phyloP scores from a whole-genome alignment of 1,139 yeast species.

The Hyphopichia fennica region DNA sequence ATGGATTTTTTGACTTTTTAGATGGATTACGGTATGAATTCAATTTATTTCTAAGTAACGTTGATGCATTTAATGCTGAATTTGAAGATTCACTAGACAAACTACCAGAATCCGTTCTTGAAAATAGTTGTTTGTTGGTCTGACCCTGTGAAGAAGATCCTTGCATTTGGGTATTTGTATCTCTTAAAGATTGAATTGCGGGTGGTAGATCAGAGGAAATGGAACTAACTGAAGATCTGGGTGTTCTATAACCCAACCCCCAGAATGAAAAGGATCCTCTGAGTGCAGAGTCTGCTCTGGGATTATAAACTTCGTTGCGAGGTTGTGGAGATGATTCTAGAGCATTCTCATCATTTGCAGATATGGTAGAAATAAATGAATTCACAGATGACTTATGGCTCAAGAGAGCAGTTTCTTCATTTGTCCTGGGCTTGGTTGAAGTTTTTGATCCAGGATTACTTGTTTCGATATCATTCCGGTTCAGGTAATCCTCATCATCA shows the following conservation, averaged over 20 bases:
- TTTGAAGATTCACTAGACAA: not conserved
- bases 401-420: slow-evolving; percentile 1
- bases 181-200: slow-evolving; percentile 12
- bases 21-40: not conserved
- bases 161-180: slow-evolving; percentile 5
- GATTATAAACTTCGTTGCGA: not conserved
- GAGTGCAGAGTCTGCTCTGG: slow-evolving; percentile 13
- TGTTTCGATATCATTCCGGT: slow-evolving; percentile 6
- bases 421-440: not conserved
- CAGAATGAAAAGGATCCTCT: slow-evolving; percentile 41
- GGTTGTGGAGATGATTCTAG: not conserved
- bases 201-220: slow-evolving; percentile 14
- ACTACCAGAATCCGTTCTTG: not conserved
- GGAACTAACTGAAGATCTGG: slow-evolving; percentile 18
- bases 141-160: slow-evolving; percentile 1
- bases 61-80: not conserved
- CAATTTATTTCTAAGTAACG: not conserved
- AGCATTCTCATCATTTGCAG: slow-evolving; percentile 1
- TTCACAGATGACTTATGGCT: slow-evolving; percentile 1
- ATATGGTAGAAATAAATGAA: not conserved
- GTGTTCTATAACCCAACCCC: slow-evolving; percentile 34
- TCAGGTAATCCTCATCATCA: slow-evolving; percentile 10
- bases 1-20: not conserved
- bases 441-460: not conserved
- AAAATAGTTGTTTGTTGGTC: not conserved